Evolutionary conservation across 441 rosid species (phyloP).

Genomic region (Adansonia madagascariensis): DNA sequence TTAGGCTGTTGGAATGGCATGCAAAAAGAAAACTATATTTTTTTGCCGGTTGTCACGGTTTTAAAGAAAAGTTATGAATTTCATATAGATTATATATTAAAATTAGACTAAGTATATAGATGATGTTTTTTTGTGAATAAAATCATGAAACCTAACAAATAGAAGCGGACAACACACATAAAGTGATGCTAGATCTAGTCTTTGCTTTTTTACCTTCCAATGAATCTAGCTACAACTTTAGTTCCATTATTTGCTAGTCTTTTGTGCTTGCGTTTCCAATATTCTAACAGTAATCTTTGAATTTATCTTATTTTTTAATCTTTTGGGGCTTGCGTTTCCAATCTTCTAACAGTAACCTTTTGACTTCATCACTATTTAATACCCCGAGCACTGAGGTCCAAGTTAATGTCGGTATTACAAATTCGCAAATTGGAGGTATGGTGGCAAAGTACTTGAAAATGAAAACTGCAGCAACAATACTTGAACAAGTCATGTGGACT

Average conservation of each 20-base stretch:
- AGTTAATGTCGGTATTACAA: background rate
- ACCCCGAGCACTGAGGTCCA: background rate
- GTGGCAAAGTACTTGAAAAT: background rate
- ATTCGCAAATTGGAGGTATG: background rate
- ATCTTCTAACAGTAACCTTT: conserved; percentile 16
- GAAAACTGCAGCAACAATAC: background rate
- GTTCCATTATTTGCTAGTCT: background rate
- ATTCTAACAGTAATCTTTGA: conserved; percentile 14
- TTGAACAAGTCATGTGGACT: conserved; percentile 31
- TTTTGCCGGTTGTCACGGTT: no score
- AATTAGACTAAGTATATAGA: no score
- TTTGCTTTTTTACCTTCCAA: background rate
- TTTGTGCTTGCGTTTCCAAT: conserved; percentile 27
- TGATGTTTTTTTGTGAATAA: no score
- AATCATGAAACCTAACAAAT: no score
- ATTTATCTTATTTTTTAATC: background rate
- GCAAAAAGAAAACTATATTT: no score
- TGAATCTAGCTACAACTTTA: conserved; percentile 5
- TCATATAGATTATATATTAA: no score
- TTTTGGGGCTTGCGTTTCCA: conserved; percentile 24
- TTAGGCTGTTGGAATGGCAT: no score
- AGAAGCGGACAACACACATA: no score
- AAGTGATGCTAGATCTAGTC: background rate
- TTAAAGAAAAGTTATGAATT: no score
- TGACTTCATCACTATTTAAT: background rate